Conservation (phyloP, 257 asterid genomes). For the Primulina tabacum region DNA sequence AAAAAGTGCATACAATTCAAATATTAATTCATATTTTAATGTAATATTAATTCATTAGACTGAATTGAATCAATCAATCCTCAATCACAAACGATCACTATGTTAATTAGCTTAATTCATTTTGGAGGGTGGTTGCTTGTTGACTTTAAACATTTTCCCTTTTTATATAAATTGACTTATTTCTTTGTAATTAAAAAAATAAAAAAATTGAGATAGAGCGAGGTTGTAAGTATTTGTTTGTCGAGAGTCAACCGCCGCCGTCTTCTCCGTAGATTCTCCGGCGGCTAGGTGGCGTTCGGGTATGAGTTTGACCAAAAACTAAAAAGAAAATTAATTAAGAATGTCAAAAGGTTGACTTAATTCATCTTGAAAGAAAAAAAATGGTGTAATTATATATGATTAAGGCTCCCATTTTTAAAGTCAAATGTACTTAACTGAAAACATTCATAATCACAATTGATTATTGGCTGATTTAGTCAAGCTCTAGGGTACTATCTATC, state of each 20-base stretch:
- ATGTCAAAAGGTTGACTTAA: slow-evolving; percentile 41
- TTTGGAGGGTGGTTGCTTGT: not conserved
- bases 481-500: not conserved
- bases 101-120: no score
- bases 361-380: not conserved
- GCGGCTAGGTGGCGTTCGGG: slow-evolving; percentile 25
- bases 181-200: not conserved
- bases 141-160: not conserved
- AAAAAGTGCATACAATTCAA: not conserved
- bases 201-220: no score
- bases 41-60: not conserved
- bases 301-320: slow-evolving; percentile 11
- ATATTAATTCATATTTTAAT: no score
- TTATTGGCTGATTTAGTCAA: not conserved
- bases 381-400: not conserved
- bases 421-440: slow-evolving; percentile 25
- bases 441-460: not conserved
- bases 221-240: not conserved
- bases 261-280: slow-evolving; percentile 11
- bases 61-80: not conserved
- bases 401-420: slow-evolving; percentile 1
- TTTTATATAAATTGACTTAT: not conserved
- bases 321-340: not conserved
- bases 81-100: not conserved
- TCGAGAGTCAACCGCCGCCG: not conserved